These are phyloP conservation scores for Orbilia javanica DNA, from an alignment of 2,329 filamentous ascomycete genomes.

Conservation along the genomic window DNA sequence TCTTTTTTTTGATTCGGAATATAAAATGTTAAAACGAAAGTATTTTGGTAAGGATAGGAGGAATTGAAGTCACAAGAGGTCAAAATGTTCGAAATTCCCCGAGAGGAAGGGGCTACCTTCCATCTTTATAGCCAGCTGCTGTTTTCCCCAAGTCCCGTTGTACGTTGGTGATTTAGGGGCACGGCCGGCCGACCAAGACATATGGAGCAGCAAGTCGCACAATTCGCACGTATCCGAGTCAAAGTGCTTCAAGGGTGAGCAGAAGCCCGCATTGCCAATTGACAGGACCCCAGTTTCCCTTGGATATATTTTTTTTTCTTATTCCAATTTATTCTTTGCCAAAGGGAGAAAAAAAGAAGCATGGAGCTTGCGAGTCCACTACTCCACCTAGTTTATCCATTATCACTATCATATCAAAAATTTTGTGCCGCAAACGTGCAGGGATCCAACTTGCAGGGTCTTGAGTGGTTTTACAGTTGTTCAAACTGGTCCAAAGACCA, in stretches of 20 bases:
- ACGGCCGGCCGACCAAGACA: conserved; percentile 30
- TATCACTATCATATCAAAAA: conserved; percentile 54
- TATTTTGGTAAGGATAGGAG: neutral
- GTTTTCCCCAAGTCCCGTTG: neutral
- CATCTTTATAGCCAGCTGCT: conserved; percentile 37
- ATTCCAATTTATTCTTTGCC: conserved; percentile 9
- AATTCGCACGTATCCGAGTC: conserved; percentile 55
- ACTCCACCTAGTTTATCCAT: conserved; percentile 56
- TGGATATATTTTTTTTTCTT: conserved; percentile 40
- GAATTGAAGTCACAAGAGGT: conserved; percentile 12
- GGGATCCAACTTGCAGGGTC: conserved; percentile 39
- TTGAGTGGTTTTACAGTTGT: conserved; percentile 55
- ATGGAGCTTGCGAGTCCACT: conserved; percentile 44
- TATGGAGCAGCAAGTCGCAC: conserved; percentile 41
- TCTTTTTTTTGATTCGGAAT: conserved; percentile 19
- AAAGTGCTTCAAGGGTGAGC: conserved; percentile 47
- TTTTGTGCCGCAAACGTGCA: conserved; percentile 55
- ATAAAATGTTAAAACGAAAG: conserved; percentile 21
- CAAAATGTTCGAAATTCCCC: conserved; percentile 14
- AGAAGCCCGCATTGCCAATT: conserved; percentile 19
- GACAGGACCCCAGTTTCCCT: conserved; percentile 32
- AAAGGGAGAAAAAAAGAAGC: neutral
- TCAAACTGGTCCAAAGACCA: conserved; percentile 43
- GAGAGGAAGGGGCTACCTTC: conserved; percentile 35
- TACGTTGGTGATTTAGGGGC: conserved; percentile 33